A percentile compares a stretch with the other conserved stretches of the same genome.
phyloP scores from a whole-genome alignment of 805 yeast genomes.

The Wickerhamiella sergipiensis region DNA sequence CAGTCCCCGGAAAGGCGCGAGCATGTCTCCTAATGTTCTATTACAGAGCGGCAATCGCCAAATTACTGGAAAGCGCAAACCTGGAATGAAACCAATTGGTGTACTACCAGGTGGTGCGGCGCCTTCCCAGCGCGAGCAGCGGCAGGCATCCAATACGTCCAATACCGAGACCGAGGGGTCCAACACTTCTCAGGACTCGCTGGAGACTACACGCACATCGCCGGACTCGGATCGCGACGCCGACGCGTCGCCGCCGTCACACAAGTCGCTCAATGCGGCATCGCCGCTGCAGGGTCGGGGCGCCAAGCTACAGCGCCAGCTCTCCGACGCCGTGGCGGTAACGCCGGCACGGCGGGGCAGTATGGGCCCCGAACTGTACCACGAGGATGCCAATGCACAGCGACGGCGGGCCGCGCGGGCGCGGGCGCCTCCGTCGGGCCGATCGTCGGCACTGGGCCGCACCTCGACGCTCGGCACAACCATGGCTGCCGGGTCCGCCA shows the following conservation, averaged over 20 bases:
- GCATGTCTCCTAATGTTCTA: neutral
- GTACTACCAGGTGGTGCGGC: too few species aligned
- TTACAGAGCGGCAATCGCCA: neutral
- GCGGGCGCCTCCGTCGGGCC: conserved; percentile 1
- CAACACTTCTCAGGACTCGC: neutral
- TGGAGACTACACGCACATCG: neutral
- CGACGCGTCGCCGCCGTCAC: neutral
- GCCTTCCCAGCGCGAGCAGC: neutral
- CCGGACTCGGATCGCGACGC: neutral
- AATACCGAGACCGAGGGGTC: neutral
- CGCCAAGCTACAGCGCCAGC: neutral
- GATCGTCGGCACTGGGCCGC: conserved; percentile 6
- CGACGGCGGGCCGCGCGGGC: neutral
- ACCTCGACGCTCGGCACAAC: conserved; percentile 6
- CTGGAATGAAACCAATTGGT: neutral
- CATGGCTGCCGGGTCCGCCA: neutral
- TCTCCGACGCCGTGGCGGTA: neutral
- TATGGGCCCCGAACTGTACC: neutral
- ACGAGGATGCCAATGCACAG: neutral
- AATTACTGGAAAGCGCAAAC: neutral
- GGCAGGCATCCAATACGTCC: neutral
- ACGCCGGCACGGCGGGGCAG: neutral
- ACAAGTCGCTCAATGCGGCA: neutral
- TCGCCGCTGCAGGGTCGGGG: neutral
- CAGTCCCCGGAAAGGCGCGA: neutral